Conservation (phyloP, 805 yeast species). For the Metschnikowia shivogae region DNA sequence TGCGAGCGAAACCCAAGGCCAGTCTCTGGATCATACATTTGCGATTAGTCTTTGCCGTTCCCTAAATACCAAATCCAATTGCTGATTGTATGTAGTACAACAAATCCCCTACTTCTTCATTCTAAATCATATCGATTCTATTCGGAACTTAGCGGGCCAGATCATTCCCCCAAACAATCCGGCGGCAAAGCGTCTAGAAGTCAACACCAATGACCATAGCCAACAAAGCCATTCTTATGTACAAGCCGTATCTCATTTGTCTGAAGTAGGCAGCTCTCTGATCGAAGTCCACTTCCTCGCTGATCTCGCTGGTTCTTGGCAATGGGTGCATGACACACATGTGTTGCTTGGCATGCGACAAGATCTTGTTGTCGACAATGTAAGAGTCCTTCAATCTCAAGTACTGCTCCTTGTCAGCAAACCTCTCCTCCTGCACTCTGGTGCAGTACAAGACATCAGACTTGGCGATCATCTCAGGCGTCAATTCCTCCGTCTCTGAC, state of each 20-base stretch:
- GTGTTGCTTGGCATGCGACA: conserved; percentile 91
- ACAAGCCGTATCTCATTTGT: conserved; percentile 98
- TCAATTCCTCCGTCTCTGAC: conserved; percentile 69
- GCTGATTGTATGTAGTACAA: too few species aligned
- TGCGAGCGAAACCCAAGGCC: too few species aligned
- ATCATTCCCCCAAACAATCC: conserved; percentile 20
- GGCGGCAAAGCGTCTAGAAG: conserved; percentile 35
- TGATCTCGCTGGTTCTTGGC: conserved; percentile 94
- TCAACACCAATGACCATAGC: conserved; percentile 98
- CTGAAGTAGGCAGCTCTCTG: conserved; percentile 99
- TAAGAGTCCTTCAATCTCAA: conserved; percentile 86
- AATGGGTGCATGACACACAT: conserved; percentile 99
- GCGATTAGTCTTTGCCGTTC: too few species aligned
- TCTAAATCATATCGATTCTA: too few species aligned
- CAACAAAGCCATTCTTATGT: conserved; percentile 96
- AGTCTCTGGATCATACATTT: too few species aligned
- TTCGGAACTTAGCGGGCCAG: not conserved
- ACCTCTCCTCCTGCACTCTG: conserved; percentile 96
- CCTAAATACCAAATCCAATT: too few species aligned
- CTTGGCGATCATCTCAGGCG: conserved; percentile 79
- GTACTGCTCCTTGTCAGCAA: conserved; percentile 69
- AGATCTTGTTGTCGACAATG: conserved; percentile 86
- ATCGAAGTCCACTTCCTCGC: conserved; percentile 98
- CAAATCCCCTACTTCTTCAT: too few species aligned
- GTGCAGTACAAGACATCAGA: conserved; percentile 97